phyloP scores from a whole-genome alignment of 176 grass and related monocot genomes.

The Aegilops sharonensis region DNA sequence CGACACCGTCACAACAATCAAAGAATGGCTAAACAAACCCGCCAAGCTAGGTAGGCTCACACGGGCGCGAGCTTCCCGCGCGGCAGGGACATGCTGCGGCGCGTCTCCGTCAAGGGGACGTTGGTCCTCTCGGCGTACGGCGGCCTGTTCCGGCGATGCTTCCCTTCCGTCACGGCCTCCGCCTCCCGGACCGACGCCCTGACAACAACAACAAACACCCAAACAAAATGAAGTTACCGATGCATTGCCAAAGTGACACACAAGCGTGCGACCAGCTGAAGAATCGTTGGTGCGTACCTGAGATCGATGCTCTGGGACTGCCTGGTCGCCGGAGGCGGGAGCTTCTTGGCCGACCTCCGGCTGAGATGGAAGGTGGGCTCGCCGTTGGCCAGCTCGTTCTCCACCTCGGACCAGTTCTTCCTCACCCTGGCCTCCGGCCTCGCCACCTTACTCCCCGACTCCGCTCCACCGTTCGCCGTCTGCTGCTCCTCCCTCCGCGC shows the following conservation, averaged over 20 bases:
- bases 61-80: constrained; percentile 46
- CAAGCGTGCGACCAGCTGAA: neutral
- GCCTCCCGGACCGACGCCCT: constrained; percentile 46
- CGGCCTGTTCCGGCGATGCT: constrained; percentile 47
- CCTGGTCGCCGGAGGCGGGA: constrained; percentile 24
- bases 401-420: constrained; percentile 41
- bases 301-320: constrained; percentile 51
- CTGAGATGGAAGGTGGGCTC: constrained; percentile 22
- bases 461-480: neutral
- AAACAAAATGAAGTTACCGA: neutral
- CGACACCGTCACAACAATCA: neutral
- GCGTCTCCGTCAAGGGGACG: constrained; percentile 32
- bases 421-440: constrained; percentile 22
- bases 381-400: constrained; percentile 42
- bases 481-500: constrained; percentile 24
- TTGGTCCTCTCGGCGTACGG: constrained; percentile 40
- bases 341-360: constrained; percentile 36
- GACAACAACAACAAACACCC: neutral
- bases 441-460: neutral
- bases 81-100: constrained; percentile 62
- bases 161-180: constrained; percentile 55
- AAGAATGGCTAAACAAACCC: constrained; percentile 20
- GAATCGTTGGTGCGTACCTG: constrained; percentile 21
- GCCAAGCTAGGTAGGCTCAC: constrained; percentile 8
- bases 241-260: neutral